Evolutionary conservation across 2,329 filamentous ascomycete genomes (phyloP), one percentile per base, ranked within the genome.

Genomic region (Catunica adiposa): DNA sequence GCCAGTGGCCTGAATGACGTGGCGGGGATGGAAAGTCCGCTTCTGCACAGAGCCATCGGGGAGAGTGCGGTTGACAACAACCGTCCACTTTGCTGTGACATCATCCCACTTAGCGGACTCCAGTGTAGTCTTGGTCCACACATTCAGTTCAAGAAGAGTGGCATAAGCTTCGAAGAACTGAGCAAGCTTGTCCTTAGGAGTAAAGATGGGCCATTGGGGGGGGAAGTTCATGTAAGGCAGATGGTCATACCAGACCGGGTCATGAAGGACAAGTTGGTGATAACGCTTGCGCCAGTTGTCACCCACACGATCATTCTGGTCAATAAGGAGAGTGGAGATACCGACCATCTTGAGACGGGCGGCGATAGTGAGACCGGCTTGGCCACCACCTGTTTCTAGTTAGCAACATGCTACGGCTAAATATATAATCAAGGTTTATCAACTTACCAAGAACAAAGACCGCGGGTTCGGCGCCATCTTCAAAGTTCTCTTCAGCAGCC

Each of bases 121-220:
- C 0, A 84, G 61, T 1, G 68, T 72, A 0, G 79, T 78, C 9
- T 66, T 67, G 0, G 71, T 77, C 82, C 82, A 85, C 25, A 84
- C 74, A 59, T 85, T 82, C 42, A 86, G 71, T 61, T 86, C 83
- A n/a, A 86, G 70, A 0, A 79, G 66, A 3, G 69, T 73, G 0
- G 75, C 82, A 60, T 86, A 86, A 0, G 74, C 69, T 60, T 84
- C 81, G 59, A 86, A 80, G 67, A 79, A 86, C 46, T 84, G 79
- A 1, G 73, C 83, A 0, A 85, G 69, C 62, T 86, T 86, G 64
- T 86, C 82, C 63, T 85, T 86, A 3, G 82, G 80, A 0, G 81
- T 84, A 64, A 83, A 86, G 15, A 83, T 69, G 2, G 82, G 82
- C 82, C 82, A 86, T 54, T 74, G 73, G 0, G 72, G 63, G 0